Percentiles rank a stretch among this genome's conserved stretches.
These are phyloP conservation scores for Lipomyces spencermartinsiae DNA, from an alignment of 805 yeast genomes.

Conservation along the genomic window DNA sequence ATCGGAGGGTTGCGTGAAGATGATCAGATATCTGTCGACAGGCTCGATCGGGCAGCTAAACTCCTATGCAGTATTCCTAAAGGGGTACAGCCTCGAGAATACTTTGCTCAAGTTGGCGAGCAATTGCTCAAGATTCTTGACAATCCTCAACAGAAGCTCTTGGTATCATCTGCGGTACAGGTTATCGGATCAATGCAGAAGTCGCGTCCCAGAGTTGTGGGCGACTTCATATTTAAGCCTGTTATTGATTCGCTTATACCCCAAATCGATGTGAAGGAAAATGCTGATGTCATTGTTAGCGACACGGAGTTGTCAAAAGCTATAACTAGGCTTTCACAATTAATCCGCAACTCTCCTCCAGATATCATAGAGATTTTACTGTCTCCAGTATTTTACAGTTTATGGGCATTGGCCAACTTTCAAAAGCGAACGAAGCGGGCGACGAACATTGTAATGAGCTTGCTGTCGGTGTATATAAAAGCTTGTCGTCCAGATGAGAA, in stretches of 20 bases:
- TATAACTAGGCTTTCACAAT: constrained; percentile 14
- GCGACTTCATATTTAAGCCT: constrained; percentile 61
- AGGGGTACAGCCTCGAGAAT: constrained; percentile 53
- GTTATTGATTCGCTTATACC: constrained; percentile 19
- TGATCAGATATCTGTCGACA: constrained; percentile 70
- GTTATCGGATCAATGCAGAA: constrained; percentile 54
- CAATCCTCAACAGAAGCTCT: constrained; percentile 65
- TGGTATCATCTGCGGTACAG: constrained; percentile 54
- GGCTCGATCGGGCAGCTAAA: constrained; percentile 69
- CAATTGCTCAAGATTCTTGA: constrained; percentile 62
- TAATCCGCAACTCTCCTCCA: constrained; percentile 25
- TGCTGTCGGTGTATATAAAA: constrained; percentile 35
- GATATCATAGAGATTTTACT: constrained; percentile 17
- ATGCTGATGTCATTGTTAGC: constrained; percentile 10
- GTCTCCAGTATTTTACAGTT: constrained; percentile 11
- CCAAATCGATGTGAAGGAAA: not conserved
- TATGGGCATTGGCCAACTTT: constrained; percentile 35
- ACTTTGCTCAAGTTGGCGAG: constrained; percentile 62
- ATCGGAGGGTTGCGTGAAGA: constrained; percentile 76
- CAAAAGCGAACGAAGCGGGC: constrained; percentile 31
- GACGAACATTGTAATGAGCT: constrained; percentile 18
- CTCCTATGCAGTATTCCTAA: constrained; percentile 70
- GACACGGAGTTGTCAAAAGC: constrained; percentile 53
- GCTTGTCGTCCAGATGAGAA: constrained; percentile 43
- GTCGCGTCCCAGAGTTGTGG: constrained; percentile 52